Base-by-base conservation (phyloP, 495 filamentous ascomycete genomes). In the Cudoniella acicularis region DNA sequence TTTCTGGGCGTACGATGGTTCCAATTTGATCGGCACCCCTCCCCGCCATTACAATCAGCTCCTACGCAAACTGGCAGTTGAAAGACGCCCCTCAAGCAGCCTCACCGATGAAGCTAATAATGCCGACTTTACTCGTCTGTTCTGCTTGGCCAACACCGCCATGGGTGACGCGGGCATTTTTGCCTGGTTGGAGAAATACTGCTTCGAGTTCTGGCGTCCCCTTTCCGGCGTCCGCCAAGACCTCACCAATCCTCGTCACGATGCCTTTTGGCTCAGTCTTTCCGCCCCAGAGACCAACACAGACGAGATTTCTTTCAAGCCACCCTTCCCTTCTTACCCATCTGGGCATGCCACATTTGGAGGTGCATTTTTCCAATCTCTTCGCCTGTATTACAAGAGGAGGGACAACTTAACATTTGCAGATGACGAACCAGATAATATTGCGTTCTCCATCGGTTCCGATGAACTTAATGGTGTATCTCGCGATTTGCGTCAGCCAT, bases 1-100 rank as follows among this genome's bases (percentile, higher is more conserved):
- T 55, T 72, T 69, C 63, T 73, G 71, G 71, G 71, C 71, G 17
- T 73, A 73, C 56, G 71, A 73, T 49, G 71, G 69, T 9, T 46
- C 65, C 6, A 73, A 73, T 42, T 60, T 73, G 25, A 65, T 73
- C 45, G 71, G 70, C 17, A 70, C 67, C 17, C 67, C 70, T 25
- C 62, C 58, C 16, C 55, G 69, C 2, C 55, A 62, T 36, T 72
- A 69, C 59, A 68, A 67, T 49, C 63, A 69, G 42, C 57, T 68
- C 49, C 43, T 73, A 3, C 69, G 71, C 47, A 45, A 52, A 17
- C 56, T 72, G n/a, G 71, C 69, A 10, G 64, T 59, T 43, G 40
- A 67, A 3, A 54, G 48, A 20, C 60, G 61, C 43, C 43, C 49
- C 0, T 52, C 1, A 27, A 49, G 10, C 9, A 51, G 21, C 56